These are phyloP conservation scores for Mycosphaerella arachidis DNA, from an alignment of 2,329 filamentous ascomycete species.

Conservation along the genomic window DNA sequence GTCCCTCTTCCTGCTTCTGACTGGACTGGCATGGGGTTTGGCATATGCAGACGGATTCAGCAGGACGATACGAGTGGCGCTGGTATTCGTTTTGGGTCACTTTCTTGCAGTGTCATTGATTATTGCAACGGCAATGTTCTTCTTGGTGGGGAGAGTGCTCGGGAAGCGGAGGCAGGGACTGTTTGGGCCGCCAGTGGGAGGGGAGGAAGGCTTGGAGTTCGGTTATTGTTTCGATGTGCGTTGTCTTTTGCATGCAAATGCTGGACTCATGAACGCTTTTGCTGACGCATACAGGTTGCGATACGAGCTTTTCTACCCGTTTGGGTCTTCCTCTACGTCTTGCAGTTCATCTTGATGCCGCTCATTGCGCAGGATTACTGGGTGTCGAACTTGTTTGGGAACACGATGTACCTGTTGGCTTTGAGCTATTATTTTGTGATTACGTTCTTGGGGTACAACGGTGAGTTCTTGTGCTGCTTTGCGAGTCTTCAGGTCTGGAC, in stretches of 20 bases:
- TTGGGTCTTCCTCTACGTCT: conserved; percentile 62
- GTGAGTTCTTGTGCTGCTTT: conserved; percentile 29
- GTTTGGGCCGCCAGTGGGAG: conserved; percentile 49
- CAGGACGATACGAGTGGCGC: conserved; percentile 41
- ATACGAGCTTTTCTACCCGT: conserved; percentile 65
- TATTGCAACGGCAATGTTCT: conserved; percentile 59
- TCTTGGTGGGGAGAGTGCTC: conserved; percentile 58
- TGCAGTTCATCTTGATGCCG: conserved; percentile 64
- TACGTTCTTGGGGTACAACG: conserved; percentile 65
- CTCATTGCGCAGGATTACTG: conserved; percentile 53
- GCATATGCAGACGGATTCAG: conserved; percentile 46
- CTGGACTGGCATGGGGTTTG: conserved; percentile 56
- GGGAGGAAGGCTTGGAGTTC: conserved; percentile 58
- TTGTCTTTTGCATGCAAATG: background rate
- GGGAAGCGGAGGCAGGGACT: conserved; percentile 55
- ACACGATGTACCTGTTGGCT: conserved; percentile 62
- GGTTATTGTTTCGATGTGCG: conserved; percentile 67
- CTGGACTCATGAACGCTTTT: background rate
- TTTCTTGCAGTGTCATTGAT: conserved; percentile 58
- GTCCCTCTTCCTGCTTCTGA: conserved; percentile 57
- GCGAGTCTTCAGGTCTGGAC: background rate
- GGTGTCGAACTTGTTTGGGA: conserved; percentile 58
- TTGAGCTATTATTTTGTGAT: conserved; percentile 64
- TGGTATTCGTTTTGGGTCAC: conserved; percentile 52
- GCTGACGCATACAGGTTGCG: conserved; percentile 44